Evolutionary conservation across 768 basidiomycete genomes (phyloP), one percentile per base, ranked within the genome.

Genomic region (Chalciporus pseudorubinellus): DNA sequence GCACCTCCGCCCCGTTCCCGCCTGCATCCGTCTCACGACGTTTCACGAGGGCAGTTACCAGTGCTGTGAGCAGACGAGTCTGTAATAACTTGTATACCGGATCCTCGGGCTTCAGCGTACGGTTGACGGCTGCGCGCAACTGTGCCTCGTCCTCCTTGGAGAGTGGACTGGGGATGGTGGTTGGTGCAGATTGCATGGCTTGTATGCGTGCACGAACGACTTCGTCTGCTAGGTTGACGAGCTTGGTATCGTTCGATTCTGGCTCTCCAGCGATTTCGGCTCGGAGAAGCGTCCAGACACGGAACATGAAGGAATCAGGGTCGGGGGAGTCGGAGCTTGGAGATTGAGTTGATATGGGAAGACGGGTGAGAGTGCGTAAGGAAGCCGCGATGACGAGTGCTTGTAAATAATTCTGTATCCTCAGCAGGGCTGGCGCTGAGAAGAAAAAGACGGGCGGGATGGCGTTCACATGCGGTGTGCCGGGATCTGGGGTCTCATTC

Each of bases 201-300:
- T 69, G 62, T 24, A 69, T 67, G 26, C 76, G 76, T 6, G 80
- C 80, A 20, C 77, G 81, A 26, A 89, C 64, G 40, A 89, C 81
- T 62, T 90, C 88, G 60, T 89, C 88, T 1, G 83, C 85, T 21
- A 90, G 77, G 62, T 89, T 83, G 41, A 82, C 63, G 33, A 89
- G 64, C 59, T 84, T 86, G 16, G 82, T 83, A 18, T 69, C 65
- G 13, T 65, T 60, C 18, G 67, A 55, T n/a, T 54, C 66, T 1
- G 68, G 60, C 34, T 67, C 60, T 50, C 59, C 52, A 2, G 75
- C 67, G 39, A 87, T 77, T 57, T 87, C 85, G 16, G 73, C 67
- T 53, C 74, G 74, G 19, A 89, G 76, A 11, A 89, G 76, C 3
- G 79, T 70, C 87, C 87, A 89, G 10, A 88, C 63, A 42, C 86